These are phyloP conservation scores for Collybia sordida DNA, from an alignment of 768 basidiomycete genomes.

Conservation along the genomic window DNA sequence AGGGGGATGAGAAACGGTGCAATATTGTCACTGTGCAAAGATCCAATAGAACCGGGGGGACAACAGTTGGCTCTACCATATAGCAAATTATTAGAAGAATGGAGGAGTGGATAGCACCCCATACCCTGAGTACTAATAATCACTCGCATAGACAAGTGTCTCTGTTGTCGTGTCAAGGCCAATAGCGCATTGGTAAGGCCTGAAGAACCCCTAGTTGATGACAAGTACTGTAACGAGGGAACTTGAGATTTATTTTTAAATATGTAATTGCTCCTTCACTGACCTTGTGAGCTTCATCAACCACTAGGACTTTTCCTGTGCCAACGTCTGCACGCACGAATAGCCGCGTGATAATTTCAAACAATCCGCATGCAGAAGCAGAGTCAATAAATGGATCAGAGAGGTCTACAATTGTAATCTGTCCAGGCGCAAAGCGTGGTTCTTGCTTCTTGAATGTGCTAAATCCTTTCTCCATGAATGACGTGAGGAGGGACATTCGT, in stretches of 20 bases:
- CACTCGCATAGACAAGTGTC: conserved; percentile 71
- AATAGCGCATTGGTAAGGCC: conserved; percentile 61
- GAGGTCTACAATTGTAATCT: conserved; percentile 67
- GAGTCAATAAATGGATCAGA: conserved; percentile 76
- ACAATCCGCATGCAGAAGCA: conserved; percentile 64
- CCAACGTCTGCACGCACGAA: conserved; percentile 61
- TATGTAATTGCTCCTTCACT: conserved; percentile 1
- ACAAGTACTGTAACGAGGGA: conserved; percentile 52
- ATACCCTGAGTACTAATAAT: conserved; percentile 73
- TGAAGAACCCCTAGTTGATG: conserved; percentile 38
- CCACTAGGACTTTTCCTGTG: conserved; percentile 67
- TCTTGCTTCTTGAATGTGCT: conserved; percentile 6
- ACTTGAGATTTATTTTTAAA: not conserved
- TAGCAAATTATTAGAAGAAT: not conserved
- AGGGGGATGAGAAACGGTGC: conserved; percentile 73
- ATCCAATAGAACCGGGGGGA: conserved; percentile 66
- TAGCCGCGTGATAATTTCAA: conserved; percentile 65
- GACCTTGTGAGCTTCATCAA: conserved; percentile 79
- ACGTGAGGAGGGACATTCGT: conserved; percentile 57
- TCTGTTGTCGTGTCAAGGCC: conserved; percentile 63
- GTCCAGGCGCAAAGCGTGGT: conserved; percentile 51
- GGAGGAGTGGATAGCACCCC: not conserved
- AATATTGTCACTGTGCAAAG: conserved; percentile 65
- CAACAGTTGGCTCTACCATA: conserved; percentile 64
- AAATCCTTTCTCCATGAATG: conserved; percentile 46